Evolutionary conservation across 2,329 filamentous ascomycete genomes (phyloP), one percentile per base, ranked within the genome.

Genomic region (Ceratocystis papillata): DNA sequence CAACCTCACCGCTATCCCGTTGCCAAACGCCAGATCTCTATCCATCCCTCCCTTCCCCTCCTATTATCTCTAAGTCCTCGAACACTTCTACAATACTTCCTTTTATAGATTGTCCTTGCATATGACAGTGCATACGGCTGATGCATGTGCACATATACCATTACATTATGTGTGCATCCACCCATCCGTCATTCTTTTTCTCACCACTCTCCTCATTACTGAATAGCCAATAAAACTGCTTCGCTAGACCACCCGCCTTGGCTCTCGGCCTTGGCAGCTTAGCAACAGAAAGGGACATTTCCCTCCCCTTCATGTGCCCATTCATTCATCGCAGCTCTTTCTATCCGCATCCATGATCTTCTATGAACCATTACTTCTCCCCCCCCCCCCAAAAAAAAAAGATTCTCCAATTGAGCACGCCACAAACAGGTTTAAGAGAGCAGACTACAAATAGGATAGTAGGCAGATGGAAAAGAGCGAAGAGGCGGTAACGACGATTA

Each of bases 191-290:
- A 50, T 22, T 22, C 7, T 22, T 50, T 22, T 10, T 20, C 17
- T 50, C 25, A 57, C 25, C 12, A 30, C 28, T 57, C 25, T 20
- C 15, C 53, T 57, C 22, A 17, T 57, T 8, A 33, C 53, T 57
- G 28, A 57, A 30, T 8, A 20, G 53, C 28, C 53, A 33, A 57
- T 33, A 17, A 57, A 37, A 33, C 53, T 12, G 25, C 53, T n/a
- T 57, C 12, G 53, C 25, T 33, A 30, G 25, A 30, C 53, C 53
- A 57, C 53, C 53, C 53, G 25, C 53, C 53, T 57, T 57, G 53
- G 53, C 53, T 57, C 6, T 15, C 53, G 25, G 53, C 25, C 53
- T 57, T 57, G 53, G 53, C 53, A 57, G 25, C 53, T 57, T 57
- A 57, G 53, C 53, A 57, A 30, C 53, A 57, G 53, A 57, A 57